A percentile compares a stretch with the other conserved stretches of the same genome.
phyloP scores from a whole-genome alignment of 192 early-diverging fungal species.

The Coemansia nantahalensis region DNA sequence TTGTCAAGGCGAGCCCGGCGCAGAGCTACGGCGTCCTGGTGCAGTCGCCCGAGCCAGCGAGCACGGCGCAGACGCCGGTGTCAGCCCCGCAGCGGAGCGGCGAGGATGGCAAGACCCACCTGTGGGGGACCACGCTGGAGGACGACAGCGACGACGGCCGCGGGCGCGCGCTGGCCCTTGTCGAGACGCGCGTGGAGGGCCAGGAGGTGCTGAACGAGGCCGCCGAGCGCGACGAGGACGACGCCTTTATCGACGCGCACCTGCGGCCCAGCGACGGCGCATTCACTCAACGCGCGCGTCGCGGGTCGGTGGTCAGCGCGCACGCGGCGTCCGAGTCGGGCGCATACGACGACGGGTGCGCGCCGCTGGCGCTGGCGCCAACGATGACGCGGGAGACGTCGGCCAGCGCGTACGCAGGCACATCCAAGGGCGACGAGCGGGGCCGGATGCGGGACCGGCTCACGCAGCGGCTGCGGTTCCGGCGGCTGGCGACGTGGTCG shows the following conservation, averaged over 20 bases:
- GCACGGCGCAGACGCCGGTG: slow-evolving; percentile 11
- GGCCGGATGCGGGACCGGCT: slow-evolving; percentile 24
- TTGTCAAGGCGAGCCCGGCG: slow-evolving; percentile 21
- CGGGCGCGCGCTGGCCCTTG: neutral
- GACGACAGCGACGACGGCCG: neutral
- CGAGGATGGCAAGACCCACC: neutral
- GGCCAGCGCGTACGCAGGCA: neutral
- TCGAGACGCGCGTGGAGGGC: neutral
- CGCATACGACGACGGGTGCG: neutral
- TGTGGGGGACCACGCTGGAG: neutral
- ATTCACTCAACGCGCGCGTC: slow-evolving; percentile 1
- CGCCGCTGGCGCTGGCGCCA: neutral
- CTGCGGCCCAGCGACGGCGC: slow-evolving; percentile 11
- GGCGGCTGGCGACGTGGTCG: slow-evolving; percentile 9
- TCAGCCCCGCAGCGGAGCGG: neutral
- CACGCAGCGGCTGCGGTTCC: slow-evolving; percentile 34
- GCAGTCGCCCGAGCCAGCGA: slow-evolving; percentile 20
- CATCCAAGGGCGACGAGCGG: neutral
- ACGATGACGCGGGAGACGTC: neutral
- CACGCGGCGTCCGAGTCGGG: slow-evolving; percentile 2
- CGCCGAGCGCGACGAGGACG: slow-evolving; percentile 28
- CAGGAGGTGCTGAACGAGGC: slow-evolving; percentile 10
- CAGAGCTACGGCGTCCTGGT: slow-evolving; percentile 7
- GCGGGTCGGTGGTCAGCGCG: slow-evolving; percentile 1
- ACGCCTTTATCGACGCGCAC: slow-evolving; percentile 12